Evolutionary conservation across 2,329 filamentous ascomycete species (phyloP), one percentile per base, ranked within the genome.

Genomic region (Balansia obtecta): DNA sequence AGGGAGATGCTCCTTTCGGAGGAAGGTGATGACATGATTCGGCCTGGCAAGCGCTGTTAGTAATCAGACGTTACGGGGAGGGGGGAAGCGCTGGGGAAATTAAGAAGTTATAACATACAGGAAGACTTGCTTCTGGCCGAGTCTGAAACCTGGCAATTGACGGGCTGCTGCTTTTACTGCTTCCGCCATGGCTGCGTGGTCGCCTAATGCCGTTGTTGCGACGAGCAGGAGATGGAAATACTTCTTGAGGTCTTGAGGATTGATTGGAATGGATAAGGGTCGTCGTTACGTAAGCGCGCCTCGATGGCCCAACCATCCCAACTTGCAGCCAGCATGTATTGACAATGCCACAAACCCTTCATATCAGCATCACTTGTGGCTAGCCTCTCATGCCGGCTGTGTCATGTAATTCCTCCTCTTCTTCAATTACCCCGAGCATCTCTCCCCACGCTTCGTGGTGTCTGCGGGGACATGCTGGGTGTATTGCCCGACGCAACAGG

Each of bases 11-110:
- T 81, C 79, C 52, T 82, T 85, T 58, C 75, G 85, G 60, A 95
- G 73, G 61, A 97, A 79, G 53, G 85, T 83, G 62, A 97, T 73
- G 56, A 82, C 79, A 71, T 94, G 87, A 63, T 85, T 82, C 48
- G 91, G 91, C 53, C 90, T 95, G 62, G 18, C 5, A 6, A 12
- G 20, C 11, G 37, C 7, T 6, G 13, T 40, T 13, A 33, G 46
- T 38, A 15, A 33, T 15, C 34, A 27, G 16, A 15, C 48, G 47
- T 37, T 13, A 18, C 18, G 27, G 50, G 2, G 46, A 18, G 22
- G 33, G 37, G 27, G 50, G 2, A 45, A 18, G 22, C 37, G 37
- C 38, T 15, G 32, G 40, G 12, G 34, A 15, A n/a, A 15, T 33
- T 8, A 8, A 15, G 13, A 8, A 15, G 13, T 20, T 15, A 13